phyloP scores from a whole-genome alignment of 164 flowering plant species.

The Pachysandra terminalis region DNA sequence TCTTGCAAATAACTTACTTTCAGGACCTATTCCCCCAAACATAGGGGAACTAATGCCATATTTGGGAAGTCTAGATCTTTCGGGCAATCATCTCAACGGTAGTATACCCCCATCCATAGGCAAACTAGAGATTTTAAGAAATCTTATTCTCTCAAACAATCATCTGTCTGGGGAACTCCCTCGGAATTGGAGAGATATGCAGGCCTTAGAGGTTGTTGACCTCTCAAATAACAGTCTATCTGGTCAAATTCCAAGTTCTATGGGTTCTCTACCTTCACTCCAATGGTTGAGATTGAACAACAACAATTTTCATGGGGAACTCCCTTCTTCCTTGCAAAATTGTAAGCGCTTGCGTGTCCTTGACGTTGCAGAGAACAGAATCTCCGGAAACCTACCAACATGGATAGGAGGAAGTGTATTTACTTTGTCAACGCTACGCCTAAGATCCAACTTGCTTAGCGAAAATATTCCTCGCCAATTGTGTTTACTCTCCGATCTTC shows the following conservation, averaged over 20 bases:
- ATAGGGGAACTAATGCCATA: constrained; percentile 8
- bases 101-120: constrained; percentile 21
- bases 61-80: constrained; percentile 6
- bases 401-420: constrained; percentile 14
- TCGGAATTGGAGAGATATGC: constrained; percentile 11
- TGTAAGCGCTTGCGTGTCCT: constrained; percentile 8
- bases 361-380: constrained; percentile 26
- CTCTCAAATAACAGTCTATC: constrained; percentile 26
- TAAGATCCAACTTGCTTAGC: constrained; percentile 9
- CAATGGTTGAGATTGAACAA: constrained; percentile 8
- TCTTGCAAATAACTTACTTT: constrained; percentile 9
- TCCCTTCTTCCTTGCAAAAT: constrained; percentile 27
- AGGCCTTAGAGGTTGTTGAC: not conserved
- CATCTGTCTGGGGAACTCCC: constrained; percentile 24
- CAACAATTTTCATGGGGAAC: constrained; percentile 24
- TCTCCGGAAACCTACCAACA: constrained; percentile 22
- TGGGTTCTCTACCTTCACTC: constrained; percentile 14
- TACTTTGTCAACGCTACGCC: constrained; percentile 2
- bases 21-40: constrained; percentile 19
- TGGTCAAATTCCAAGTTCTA: constrained; percentile 30
- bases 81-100: constrained; percentile 21
- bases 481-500: constrained; percentile 17
- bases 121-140: not conserved
- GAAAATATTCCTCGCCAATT: constrained; percentile 23
- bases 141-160: constrained; percentile 22